Conservation (phyloP, 352 stramenopile species). For the Saprolegnia diclina region DNA sequence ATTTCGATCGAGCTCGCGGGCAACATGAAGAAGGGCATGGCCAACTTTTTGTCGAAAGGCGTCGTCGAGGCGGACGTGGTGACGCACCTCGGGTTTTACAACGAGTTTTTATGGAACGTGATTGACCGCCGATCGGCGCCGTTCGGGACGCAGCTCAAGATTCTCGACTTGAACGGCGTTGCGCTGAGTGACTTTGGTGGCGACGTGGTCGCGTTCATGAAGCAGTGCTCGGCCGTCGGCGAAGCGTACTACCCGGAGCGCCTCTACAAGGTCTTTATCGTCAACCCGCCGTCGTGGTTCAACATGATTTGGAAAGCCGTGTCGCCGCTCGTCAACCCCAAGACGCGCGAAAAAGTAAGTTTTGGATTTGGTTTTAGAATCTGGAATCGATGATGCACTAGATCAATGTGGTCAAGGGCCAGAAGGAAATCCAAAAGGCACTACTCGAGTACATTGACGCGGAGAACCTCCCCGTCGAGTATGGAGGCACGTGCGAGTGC, state of each 20-base stretch:
- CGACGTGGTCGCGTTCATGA: slow-evolving; percentile 67
- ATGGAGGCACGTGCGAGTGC: slow-evolving; percentile 52
- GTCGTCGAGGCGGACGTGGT: slow-evolving; percentile 56
- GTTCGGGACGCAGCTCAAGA: slow-evolving; percentile 57
- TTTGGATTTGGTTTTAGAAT: background rate
- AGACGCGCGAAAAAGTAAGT: slow-evolving; percentile 52
- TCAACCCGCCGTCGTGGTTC: slow-evolving; percentile 71
- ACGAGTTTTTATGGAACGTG: slow-evolving; percentile 67
- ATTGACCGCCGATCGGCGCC: slow-evolving; percentile 53
- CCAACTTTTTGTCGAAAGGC: slow-evolving; percentile 48
- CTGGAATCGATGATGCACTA: background rate
- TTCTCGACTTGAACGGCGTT: slow-evolving; percentile 69
- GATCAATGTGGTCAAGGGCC: slow-evolving; percentile 49
- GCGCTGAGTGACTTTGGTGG: slow-evolving; percentile 60
- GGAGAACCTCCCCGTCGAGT: slow-evolving; percentile 59
- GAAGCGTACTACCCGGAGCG: slow-evolving; percentile 69
- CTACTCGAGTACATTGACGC: slow-evolving; percentile 60
- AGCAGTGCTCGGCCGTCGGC: slow-evolving; percentile 47
- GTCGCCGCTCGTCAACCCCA: slow-evolving; percentile 58
- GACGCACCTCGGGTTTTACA: slow-evolving; percentile 56
- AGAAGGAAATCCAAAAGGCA: slow-evolving; percentile 62
- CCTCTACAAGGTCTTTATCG: slow-evolving; percentile 62
- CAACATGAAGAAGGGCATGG: slow-evolving; percentile 49
- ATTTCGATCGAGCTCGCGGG: slow-evolving; percentile 56
- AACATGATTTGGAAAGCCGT: slow-evolving; percentile 76